These are phyloP conservation scores for Phytophthora chlamydospora DNA, from an alignment of 352 stramenopile species.

Conservation along the genomic window DNA sequence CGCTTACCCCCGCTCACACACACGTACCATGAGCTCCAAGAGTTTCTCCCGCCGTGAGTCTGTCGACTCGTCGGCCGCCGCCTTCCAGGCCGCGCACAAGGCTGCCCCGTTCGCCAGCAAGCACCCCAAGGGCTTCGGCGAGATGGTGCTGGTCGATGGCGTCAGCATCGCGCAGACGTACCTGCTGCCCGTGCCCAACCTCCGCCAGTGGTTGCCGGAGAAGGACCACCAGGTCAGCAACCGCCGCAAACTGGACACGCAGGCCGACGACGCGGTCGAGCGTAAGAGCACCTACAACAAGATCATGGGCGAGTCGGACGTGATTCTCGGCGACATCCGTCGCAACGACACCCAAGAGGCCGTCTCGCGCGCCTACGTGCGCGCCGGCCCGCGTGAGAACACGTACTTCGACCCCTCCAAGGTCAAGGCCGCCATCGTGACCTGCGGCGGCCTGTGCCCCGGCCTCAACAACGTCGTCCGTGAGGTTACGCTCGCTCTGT, in stretches of 20 bases:
- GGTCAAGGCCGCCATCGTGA: slow-evolving; percentile 92
- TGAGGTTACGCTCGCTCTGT: slow-evolving; percentile 95
- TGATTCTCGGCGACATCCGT: slow-evolving; percentile 85
- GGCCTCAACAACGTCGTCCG: slow-evolving; percentile 99
- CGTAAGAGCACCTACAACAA: slow-evolving; percentile 88
- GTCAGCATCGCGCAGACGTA: slow-evolving; percentile 70
- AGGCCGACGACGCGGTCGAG: slow-evolving; percentile 57
- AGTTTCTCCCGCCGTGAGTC: slow-evolving; percentile 31
- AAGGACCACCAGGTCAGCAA: slow-evolving; percentile 60
- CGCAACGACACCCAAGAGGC: slow-evolving; percentile 69
- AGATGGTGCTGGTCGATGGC: slow-evolving; percentile 78
- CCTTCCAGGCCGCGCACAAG: slow-evolving; percentile 59
- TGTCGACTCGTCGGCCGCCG: slow-evolving; percentile 32
- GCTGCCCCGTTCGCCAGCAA: slow-evolving; percentile 78
- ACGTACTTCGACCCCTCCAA: slow-evolving; percentile 82
- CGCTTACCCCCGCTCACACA: neutral
- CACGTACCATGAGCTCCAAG: slow-evolving; percentile 17
- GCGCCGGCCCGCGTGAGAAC: slow-evolving; percentile 66
- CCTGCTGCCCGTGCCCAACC: slow-evolving; percentile 75
- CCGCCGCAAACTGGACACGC: slow-evolving; percentile 82
- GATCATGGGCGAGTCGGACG: slow-evolving; percentile 83
- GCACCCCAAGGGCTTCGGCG: slow-evolving; percentile 81
- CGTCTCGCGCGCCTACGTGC: slow-evolving; percentile 79
- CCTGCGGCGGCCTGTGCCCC: slow-evolving; percentile 94
- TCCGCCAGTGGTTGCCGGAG: slow-evolving; percentile 73